phyloP scores from a whole-genome alignment of 139 green algal species.

The Chlamydomonas sphaeroides region DNA sequence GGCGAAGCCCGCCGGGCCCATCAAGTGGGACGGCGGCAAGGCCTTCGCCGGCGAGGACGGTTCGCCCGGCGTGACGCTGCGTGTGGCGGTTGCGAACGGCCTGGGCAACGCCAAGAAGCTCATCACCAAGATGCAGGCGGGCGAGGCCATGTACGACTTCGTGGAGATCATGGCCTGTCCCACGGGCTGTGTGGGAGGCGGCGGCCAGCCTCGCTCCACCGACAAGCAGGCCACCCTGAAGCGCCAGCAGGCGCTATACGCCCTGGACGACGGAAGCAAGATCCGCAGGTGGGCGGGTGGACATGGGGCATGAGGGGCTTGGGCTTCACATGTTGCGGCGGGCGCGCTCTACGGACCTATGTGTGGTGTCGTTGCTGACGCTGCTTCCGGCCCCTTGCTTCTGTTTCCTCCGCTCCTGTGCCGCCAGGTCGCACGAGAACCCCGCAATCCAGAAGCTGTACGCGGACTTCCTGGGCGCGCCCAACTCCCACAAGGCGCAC shows the following conservation, averaged over 20 bases:
- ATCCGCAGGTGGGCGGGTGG: neutral
- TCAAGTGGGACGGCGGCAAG: slow-evolving; percentile 26
- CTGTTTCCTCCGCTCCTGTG: no score
- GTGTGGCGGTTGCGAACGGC: slow-evolving; percentile 67
- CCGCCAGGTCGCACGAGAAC: slow-evolving; percentile 61
- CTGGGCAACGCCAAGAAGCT: slow-evolving; percentile 83
- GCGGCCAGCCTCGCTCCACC: slow-evolving; percentile 66
- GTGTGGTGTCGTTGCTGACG: no score
- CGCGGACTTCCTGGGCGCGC: slow-evolving; percentile 58
- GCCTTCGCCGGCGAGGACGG: slow-evolving; percentile 5
- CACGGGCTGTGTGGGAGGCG: slow-evolving; percentile 72
- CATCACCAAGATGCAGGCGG: slow-evolving; percentile 52
- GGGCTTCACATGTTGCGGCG: no score
- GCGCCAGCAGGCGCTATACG: slow-evolving; percentile 63
- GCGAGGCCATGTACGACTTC: slow-evolving; percentile 64
- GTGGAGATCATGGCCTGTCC: slow-evolving; percentile 73
- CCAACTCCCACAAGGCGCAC: slow-evolving; percentile 60
- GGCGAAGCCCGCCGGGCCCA: neutral
- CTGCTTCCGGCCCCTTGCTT: no score
- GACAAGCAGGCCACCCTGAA: slow-evolving; percentile 67
- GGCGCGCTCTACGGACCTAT: no score
- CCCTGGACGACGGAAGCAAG: slow-evolving; percentile 36
- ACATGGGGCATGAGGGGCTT: neutral
- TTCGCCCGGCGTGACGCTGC: slow-evolving; percentile 42
- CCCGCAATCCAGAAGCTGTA: slow-evolving; percentile 52